Base-by-base conservation (phyloP, 352 stramenopile species). In the Albugo laibachii region DNA sequence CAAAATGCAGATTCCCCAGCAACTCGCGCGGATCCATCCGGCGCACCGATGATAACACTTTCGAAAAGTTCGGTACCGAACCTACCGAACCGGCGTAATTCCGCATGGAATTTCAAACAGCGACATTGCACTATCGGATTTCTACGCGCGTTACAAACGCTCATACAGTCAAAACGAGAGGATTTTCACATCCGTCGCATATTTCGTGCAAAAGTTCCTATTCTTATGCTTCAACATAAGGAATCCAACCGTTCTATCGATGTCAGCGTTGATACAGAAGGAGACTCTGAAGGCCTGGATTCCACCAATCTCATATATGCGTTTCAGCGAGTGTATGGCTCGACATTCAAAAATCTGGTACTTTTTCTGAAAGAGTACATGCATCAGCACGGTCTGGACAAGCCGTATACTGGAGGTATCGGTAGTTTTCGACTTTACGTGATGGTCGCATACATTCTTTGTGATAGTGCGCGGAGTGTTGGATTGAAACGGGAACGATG, bases 391-490 rank as follows among this genome's bases (percentile, higher is more conserved):
- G 66, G 78, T 2, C 56, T 88, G 4, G 70, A 85, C 61, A 88
- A 85, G 41, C 76, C 70, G 6, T 85, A 80, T 49, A 83, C 72
- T 11, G 76, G 72, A 13, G 76, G 76, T 0, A 55, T 88, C 12
- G 76, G 72, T 5, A 85, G 76, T 55, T 88, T 78, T 49, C 66
- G 76, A 2, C 54, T 88, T 15, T 88, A 88, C 41, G 66, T 85
- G 52, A 85, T 88, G 72, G 67, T 85, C 16, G 71, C 70, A 10
- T 75, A 63, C 42, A 58, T 88, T 13, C 73, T 83, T 21, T n/a
- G 13, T 36, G 40, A 19, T 14, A 48, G 27, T n/a, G n/a, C 24
- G 15, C 34, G 11, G 35, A 49, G 24, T 39, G 55, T 21, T 12
- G 49, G 13, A 31, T 19, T 43, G 2, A 41, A 53, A 40, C 41